Evolutionary conservation across 345 rosid genomes (phyloP).

Genomic region (Salix purpurea): DNA sequence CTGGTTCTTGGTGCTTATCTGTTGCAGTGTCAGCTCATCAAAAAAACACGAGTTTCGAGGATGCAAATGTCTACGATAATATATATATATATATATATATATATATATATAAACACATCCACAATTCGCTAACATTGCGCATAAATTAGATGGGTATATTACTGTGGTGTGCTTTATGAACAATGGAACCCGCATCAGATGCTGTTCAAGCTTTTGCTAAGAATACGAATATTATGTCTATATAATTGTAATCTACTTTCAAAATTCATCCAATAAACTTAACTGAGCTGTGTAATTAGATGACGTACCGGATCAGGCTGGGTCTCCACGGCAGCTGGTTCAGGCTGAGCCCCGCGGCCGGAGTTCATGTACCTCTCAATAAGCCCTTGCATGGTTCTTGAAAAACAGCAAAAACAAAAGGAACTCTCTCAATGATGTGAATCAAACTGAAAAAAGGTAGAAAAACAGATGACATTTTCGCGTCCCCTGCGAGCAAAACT

Average conservation of each 20-base stretch:
- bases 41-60: neutral
- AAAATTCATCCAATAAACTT: neutral
- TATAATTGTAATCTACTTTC: neutral
- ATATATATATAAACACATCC: neutral
- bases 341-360: constrained; percentile 34
- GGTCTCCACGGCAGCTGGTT: constrained; percentile 9
- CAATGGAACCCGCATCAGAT: constrained; percentile 2
- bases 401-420: neutral
- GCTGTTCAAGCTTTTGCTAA: neutral
- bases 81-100: neutral
- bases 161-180: neutral
- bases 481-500: neutral
- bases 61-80: neutral
- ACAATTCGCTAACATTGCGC: neutral
- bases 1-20: no score
- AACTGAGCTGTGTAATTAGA: neutral
- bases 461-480: neutral
- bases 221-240: neutral
- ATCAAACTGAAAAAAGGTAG: neutral
- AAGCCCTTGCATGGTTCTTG: constrained; percentile 39
- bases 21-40: neutral
- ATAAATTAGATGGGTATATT: neutral
- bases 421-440: neutral
- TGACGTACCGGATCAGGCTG: constrained; percentile 30
- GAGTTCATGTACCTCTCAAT: constrained; percentile 36